Conservation (phyloP, 495 filamentous ascomycete genomes). For the Chaetomium cochliodes region DNA sequence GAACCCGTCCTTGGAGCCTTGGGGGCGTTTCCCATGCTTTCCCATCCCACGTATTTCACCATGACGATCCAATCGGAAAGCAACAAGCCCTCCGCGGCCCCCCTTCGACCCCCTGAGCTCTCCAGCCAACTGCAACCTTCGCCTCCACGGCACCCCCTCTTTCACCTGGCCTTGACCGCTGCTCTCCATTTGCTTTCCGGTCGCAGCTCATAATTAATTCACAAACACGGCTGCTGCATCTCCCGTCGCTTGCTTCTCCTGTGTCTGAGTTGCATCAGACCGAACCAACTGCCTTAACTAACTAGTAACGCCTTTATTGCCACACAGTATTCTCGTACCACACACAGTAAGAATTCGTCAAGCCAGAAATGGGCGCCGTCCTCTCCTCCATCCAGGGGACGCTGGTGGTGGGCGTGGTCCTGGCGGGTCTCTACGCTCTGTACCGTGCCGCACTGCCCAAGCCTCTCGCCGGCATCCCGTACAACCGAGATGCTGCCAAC, state of each 20-base stretch:
- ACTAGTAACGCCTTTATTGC: no score
- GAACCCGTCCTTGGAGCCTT: background rate
- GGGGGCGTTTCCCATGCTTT: background rate
- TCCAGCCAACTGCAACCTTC: background rate
- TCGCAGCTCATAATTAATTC: background rate
- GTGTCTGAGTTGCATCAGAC: background rate
- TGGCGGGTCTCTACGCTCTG: conserved; percentile 16
- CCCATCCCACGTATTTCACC: background rate
- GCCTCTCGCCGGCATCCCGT: conserved; percentile 43
- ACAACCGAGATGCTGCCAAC: conserved; percentile 34
- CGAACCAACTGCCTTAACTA: background rate
- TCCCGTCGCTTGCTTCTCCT: background rate
- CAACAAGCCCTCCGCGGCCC: background rate
- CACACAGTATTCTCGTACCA: background rate
- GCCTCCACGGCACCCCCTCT: background rate
- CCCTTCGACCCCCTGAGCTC: background rate
- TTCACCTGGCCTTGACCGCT: background rate
- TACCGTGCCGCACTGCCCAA: conserved; percentile 28
- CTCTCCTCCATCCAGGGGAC: conserved; percentile 4
- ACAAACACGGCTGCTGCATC: background rate
- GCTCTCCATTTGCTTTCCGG: background rate
- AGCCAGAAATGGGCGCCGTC: conserved; percentile 13
- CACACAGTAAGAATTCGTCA: background rate
- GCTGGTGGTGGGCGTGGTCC: conserved; percentile 4
- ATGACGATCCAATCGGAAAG: background rate